A percentile compares a stretch with the other conserved stretches of the same genome.
Evolutionary conservation across 2,329 filamentous ascomycete genomes (phyloP).

Genomic region (Purpureocillium takamizusanense): DNA sequence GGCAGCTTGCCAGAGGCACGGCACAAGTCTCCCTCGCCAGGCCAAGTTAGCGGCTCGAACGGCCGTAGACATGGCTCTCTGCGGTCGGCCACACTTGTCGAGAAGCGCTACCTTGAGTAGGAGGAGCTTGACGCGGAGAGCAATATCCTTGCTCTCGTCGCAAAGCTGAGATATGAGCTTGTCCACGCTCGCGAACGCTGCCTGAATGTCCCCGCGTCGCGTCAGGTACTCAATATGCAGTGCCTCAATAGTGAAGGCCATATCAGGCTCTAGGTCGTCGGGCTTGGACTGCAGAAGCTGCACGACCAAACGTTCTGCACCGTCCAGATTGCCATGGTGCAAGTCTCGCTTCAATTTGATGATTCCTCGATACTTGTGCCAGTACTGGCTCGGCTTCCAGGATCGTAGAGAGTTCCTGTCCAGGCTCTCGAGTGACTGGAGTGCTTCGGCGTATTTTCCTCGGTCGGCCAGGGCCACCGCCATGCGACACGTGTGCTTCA

Average conservation of each 20-base stretch:
- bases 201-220: slow-evolving; percentile 36
- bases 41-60: slow-evolving; percentile 68
- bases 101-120: slow-evolving; percentile 65
- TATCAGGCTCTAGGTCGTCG: slow-evolving; percentile 43
- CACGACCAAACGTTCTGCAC: slow-evolving; percentile 38
- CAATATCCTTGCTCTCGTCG: slow-evolving; percentile 43
- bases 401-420: slow-evolving; percentile 56
- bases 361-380: slow-evolving; percentile 57
- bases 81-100: slow-evolving; percentile 56
- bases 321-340: slow-evolving; percentile 42
- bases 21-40: slow-evolving; percentile 58
- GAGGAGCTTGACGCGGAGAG: slow-evolving; percentile 61
- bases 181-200: slow-evolving; percentile 40
- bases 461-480: slow-evolving; percentile 51
- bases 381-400: slow-evolving; percentile 69
- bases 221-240: slow-evolving; percentile 43
- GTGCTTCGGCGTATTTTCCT: slow-evolving; percentile 65
- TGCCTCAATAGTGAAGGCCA: slow-evolving; percentile 40
- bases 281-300: slow-evolving; percentile 42
- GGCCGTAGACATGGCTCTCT: slow-evolving; percentile 68
- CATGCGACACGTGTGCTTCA: slow-evolving; percentile 65
- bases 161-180: slow-evolving; percentile 29
- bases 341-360: slow-evolving; percentile 57
- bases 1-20: slow-evolving; percentile 64
- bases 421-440: slow-evolving; percentile 30